These are phyloP conservation scores for Thinopyrum elongatum DNA, from an alignment of 176 grass and related monocot genomes.

Conservation along the genomic window DNA sequence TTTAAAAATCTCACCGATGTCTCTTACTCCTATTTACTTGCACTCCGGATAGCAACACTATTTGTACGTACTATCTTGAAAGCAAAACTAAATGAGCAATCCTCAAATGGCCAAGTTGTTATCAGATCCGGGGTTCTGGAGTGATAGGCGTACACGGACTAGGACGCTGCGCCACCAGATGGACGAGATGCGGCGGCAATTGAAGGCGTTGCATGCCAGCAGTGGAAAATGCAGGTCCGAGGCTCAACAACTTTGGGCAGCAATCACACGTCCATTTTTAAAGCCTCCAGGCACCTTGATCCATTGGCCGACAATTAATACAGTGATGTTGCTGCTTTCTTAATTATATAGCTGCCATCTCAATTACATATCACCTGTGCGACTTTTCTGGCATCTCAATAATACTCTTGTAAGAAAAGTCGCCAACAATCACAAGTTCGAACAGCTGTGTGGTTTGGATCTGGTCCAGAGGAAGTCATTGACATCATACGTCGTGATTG, in stretches of 20 bases:
- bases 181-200: neutral
- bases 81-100: neutral
- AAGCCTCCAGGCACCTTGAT: neutral
- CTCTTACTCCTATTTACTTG: neutral
- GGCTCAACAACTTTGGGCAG: conserved; percentile 8
- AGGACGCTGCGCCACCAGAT: neutral
- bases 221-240: conserved; percentile 2
- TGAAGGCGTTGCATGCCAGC: neutral
- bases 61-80: neutral
- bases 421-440: too few species aligned
- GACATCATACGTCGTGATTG: too few species aligned
- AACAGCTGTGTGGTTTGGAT: too few species aligned
- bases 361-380: too few species aligned
- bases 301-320: neutral
- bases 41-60: neutral
- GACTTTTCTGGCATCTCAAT: too few species aligned
- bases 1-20: neutral
- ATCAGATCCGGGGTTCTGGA: neutral
- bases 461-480: too few species aligned
- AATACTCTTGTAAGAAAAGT: too few species aligned
- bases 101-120: neutral
- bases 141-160: neutral
- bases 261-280: neutral
- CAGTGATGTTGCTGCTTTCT: neutral
- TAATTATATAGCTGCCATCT: too few species aligned